phyloP scores from a whole-genome alignment of 805 yeast genomes.

The Nakazawaea anatomiae region DNA sequence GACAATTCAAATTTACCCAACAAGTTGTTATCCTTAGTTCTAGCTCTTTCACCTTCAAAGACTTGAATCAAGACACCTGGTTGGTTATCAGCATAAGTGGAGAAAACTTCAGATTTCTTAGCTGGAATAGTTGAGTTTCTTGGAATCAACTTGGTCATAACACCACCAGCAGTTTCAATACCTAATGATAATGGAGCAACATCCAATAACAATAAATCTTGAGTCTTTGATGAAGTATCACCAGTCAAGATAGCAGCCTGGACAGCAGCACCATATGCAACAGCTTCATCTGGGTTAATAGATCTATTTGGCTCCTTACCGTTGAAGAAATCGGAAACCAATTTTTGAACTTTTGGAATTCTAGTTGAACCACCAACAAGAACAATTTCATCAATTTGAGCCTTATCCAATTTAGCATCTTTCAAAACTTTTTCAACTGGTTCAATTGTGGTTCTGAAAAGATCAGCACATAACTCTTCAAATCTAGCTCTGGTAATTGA shows the following conservation, averaged over 20 bases:
- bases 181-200: slow-evolving; percentile 90
- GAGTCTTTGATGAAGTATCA: slow-evolving; percentile 94
- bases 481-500: slow-evolving; percentile 96
- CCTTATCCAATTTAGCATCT: slow-evolving; percentile 79
- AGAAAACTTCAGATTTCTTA: slow-evolving; percentile 65
- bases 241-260: slow-evolving; percentile 97
- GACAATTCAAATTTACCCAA: slow-evolving; percentile 70
- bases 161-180: slow-evolving; percentile 81
- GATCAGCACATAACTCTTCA: slow-evolving; percentile 91
- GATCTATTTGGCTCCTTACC: slow-evolving; percentile 97
- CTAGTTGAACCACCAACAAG: slow-evolving; percentile 98
- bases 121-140: slow-evolving; percentile 76
- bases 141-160: slow-evolving; percentile 72
- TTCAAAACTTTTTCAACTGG: slow-evolving; percentile 92
- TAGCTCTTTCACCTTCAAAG: slow-evolving; percentile 75
- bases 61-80: slow-evolving; percentile 78
- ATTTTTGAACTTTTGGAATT: slow-evolving; percentile 95
- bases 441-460: slow-evolving; percentile 88
- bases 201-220: slow-evolving; percentile 89
- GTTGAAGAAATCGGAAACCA: slow-evolving; percentile 93
- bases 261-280: slow-evolving; percentile 98
- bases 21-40: slow-evolving; percentile 71
- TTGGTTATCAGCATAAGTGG: slow-evolving; percentile 82
- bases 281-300: slow-evolving; percentile 98
- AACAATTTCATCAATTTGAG: slow-evolving; percentile 78